phyloP scores from a whole-genome alignment of 345 rosid species.

The Balakata baccata region DNA sequence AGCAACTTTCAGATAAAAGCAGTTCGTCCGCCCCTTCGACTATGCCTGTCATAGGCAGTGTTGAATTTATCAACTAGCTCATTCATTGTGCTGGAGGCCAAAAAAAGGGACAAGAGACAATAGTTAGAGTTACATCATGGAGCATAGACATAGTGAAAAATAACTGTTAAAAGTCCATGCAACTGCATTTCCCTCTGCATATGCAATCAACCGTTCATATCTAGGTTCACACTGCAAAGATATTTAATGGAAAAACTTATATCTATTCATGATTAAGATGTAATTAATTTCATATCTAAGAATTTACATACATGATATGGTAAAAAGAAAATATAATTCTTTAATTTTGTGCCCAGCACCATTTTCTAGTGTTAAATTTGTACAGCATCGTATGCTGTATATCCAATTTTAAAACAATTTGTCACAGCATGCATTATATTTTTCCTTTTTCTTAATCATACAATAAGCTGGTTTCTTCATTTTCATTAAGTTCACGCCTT shows the following conservation, averaged over 20 bases:
- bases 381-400: neutral
- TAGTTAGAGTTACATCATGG: neutral
- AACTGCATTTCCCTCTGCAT: no score
- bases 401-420: neutral
- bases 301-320: no score
- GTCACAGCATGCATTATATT: neutral
- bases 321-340: no score
- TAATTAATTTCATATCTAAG: no score
- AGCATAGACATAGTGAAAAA: neutral
- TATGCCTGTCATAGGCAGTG: conserved; percentile 86
- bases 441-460: neutral
- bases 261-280: no score
- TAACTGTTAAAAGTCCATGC: no score
- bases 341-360: no score
- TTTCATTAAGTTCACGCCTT: neutral
- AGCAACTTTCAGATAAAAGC: conserved; percentile 54
- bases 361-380: no score
- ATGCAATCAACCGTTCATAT: no score
- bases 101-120: neutral
- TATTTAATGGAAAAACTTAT: no score
- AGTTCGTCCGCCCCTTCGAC: conserved; percentile 88
- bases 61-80: conserved; percentile 95
- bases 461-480: neutral
- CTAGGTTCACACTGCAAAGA: no score
- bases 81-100: conserved; percentile 72